Base-by-base conservation (phyloP, 2,329 filamentous ascomycete species). In the Grosmannia serpens region DNA sequence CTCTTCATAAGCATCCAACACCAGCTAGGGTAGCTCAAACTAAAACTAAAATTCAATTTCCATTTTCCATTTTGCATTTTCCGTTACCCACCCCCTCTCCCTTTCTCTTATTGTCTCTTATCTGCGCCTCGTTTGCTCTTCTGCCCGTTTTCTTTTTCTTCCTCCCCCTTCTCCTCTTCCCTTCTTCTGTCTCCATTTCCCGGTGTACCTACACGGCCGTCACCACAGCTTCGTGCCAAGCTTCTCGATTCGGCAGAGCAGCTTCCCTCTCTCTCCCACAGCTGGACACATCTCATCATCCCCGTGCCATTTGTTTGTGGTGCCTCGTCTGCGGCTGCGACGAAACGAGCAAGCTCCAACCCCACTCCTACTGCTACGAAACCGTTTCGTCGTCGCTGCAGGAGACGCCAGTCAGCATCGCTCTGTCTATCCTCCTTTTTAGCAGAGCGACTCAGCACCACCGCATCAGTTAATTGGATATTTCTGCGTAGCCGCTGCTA, bases 141-240 rank as follows among this genome's bases (percentile, higher is more conserved):
- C 55, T 50, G 22, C 31, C 35, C 58, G 41, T 51, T 59, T 59
- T 57, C 56, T 58, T 57, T 60, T 60, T 29, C 26, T 20, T 44
- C 27, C 11, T 55, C 58, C 26, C 50, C 41, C 56, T 51, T 57
- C 58, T 31, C 56, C 44, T 59, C 53, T 38, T 44, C 22, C 24
- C 13, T 52, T 35, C 55, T 49, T 38, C 22, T 59, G 49, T 55
- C 47, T 31, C 29, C 41, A 38, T 52, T 51, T 53, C 31, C 53
- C 24, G 5, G 26, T 15, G 20, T 44, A 9, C 33, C 24, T 13
- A 13, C 53, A n/a, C 53, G n/a, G 29, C 33, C 13, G 8, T 22
- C 33, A 33, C 53, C 33, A 24, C 44, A 54, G 35, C 52, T 54
- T 24, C n/a, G 10, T 24, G 24, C 26, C 5, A n/a, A 47, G 53